phyloP scores from a whole-genome alignment of 352 stramenopile genomes.

The Phytopythium oedochilum region DNA sequence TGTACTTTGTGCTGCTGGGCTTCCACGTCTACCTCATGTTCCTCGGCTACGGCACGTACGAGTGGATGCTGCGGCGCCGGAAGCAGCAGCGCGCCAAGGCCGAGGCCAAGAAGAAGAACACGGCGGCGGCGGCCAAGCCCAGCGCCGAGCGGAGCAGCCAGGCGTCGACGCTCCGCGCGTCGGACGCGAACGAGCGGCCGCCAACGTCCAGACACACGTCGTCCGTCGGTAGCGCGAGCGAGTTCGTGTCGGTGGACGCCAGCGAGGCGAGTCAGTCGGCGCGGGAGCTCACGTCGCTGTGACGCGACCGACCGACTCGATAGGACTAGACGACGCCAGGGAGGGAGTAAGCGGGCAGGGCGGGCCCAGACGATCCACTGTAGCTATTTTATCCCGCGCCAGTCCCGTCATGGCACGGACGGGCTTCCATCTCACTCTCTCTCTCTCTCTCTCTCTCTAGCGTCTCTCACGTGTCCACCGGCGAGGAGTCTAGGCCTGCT shows the following conservation, averaged over 20 bases:
- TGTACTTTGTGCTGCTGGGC: constrained; percentile 81
- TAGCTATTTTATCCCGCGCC: constrained; percentile 7
- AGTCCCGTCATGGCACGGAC: too few relatives aligned
- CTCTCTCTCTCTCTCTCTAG: too few relatives aligned
- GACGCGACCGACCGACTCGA: too few relatives aligned
- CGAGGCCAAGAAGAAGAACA: constrained; percentile 47
- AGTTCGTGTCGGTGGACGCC: constrained; percentile 26
- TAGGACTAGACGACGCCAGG: too few relatives aligned
- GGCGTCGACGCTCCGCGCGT: constrained; percentile 9
- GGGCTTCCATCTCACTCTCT: too few relatives aligned
- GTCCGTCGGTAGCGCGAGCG: constrained; percentile 30
- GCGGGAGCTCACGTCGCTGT: constrained; percentile 21
- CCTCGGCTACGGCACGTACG: constrained; percentile 82
- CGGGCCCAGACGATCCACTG: too few relatives aligned
- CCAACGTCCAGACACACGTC: constrained; percentile 22
- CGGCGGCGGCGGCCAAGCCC: constrained; percentile 12
- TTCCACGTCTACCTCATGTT: constrained; percentile 81
- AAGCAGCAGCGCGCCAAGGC: constrained; percentile 60
- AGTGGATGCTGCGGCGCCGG: constrained; percentile 82
- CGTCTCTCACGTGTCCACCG: too few relatives aligned
- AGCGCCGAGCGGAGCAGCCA: constrained; percentile 12
- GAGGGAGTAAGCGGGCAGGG: too few relatives aligned
- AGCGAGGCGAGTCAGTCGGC: background rate
- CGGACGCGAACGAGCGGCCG: constrained; percentile 7
- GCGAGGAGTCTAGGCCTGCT: constrained; percentile 35